phyloP scores from a whole-genome alignment of 2,329 filamentous ascomycete species.

The Zymoseptoria pseudotritici region DNA sequence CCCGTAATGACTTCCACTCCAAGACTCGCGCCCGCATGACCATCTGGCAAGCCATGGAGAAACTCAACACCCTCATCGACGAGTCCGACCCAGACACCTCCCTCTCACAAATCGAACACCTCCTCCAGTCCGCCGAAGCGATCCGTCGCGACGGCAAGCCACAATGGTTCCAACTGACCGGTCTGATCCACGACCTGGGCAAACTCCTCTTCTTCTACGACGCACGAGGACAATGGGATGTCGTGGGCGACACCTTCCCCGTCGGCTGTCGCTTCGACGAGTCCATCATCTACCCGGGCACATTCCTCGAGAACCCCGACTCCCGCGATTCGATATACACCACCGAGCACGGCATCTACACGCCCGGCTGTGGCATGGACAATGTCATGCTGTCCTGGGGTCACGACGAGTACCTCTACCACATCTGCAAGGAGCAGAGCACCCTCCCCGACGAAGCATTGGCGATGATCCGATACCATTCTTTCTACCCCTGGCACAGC shows the following conservation, averaged over 20 bases:
- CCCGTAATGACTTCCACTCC: slow-evolving; percentile 62
- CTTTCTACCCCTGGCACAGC: slow-evolving; percentile 86
- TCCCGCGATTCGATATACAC: slow-evolving; percentile 61
- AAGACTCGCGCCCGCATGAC: slow-evolving; percentile 68
- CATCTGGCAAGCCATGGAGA: slow-evolving; percentile 88
- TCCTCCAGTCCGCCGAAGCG: slow-evolving; percentile 81
- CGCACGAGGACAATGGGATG: slow-evolving; percentile 86
- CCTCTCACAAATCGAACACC: slow-evolving; percentile 81
- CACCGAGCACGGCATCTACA: slow-evolving; percentile 73
- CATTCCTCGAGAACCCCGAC: slow-evolving; percentile 73
- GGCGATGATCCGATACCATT: slow-evolving; percentile 90
- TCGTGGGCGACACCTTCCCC: slow-evolving; percentile 79
- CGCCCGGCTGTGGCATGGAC: slow-evolving; percentile 69
- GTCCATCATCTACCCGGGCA: slow-evolving; percentile 72
- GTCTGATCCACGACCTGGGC: slow-evolving; percentile 71
- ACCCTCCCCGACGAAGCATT: slow-evolving; percentile 72
- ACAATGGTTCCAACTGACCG: slow-evolving; percentile 72
- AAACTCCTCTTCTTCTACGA: slow-evolving; percentile 76
- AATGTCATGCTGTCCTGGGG: slow-evolving; percentile 89
- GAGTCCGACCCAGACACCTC: slow-evolving; percentile 85
- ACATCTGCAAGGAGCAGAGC: slow-evolving; percentile 75
- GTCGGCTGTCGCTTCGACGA: slow-evolving; percentile 69
- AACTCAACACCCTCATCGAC: slow-evolving; percentile 83
- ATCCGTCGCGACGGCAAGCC: slow-evolving; percentile 80
- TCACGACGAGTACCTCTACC: slow-evolving; percentile 81